A percentile compares a stretch with the other conserved stretches of the same genome.
phyloP scores from a whole-genome alignment of 176 grass and related monocot genomes.

The Phyllostachys edulis region DNA sequence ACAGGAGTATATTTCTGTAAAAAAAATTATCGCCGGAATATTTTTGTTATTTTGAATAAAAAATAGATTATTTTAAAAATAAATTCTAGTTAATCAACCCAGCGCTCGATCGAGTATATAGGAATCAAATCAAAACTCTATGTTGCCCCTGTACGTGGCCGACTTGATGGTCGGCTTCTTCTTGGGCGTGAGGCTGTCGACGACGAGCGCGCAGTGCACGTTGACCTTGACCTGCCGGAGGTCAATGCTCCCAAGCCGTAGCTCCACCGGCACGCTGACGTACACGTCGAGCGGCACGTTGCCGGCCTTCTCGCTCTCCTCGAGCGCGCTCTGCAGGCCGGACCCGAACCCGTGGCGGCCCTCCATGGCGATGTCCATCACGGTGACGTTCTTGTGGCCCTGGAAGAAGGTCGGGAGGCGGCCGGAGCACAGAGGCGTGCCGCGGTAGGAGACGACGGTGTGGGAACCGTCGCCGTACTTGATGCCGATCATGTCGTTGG shows the following conservation, averaged over 20 bases:
- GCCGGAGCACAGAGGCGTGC: constrained; percentile 59
- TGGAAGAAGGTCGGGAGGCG: constrained; percentile 66
- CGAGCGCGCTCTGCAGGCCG: constrained; percentile 52
- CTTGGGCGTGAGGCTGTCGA: constrained; percentile 72
- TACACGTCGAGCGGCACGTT: constrained; percentile 66
- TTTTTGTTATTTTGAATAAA: too few species aligned
- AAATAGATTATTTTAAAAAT: too few species aligned
- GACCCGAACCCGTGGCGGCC: constrained; percentile 44
- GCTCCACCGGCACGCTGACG: constrained; percentile 57
- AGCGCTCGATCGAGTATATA: too few species aligned
- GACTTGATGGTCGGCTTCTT: constrained; percentile 71
- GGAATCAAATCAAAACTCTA: constrained; percentile 43
- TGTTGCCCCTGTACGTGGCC: constrained; percentile 51
- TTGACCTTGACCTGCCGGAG: constrained; percentile 48
- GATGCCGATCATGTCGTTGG: constrained; percentile 81
- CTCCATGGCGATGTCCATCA: constrained; percentile 70
- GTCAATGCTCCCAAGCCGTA: constrained; percentile 18
- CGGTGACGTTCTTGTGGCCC: constrained; percentile 66
- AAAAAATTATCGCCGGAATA: too few species aligned
- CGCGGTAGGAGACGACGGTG: constrained; percentile 60
- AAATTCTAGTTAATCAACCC: too few species aligned
- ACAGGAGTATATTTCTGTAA: too few species aligned
- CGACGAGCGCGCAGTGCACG: constrained; percentile 64
- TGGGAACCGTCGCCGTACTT: constrained; percentile 47
- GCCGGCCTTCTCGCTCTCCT: constrained; percentile 61